A percentile compares a stretch with the other conserved stretches of the same genome.
Conservation (phyloP, 1,284 basidiomycete species). For the Paramarasmius palmivorus region DNA sequence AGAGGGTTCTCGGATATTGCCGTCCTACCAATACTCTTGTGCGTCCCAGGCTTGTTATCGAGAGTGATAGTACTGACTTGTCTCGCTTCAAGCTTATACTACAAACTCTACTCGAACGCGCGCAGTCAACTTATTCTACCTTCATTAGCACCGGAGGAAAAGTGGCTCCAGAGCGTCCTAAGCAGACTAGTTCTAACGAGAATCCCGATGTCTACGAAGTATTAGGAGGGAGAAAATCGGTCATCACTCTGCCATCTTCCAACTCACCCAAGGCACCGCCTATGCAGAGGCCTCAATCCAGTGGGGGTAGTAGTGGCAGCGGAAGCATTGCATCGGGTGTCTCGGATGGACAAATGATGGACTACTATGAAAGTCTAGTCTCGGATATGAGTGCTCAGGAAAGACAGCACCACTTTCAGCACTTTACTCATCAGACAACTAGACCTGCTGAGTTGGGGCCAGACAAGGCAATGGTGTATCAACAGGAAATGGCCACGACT, state of each 20-base stretch:
- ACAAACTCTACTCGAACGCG: slow-evolving; percentile 13
- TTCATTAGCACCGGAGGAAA: slow-evolving; percentile 4
- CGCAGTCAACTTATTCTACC: not conserved
- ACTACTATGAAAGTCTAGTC: slow-evolving; percentile 1
- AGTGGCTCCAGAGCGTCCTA: not conserved
- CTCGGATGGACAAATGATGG: not conserved
- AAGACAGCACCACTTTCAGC: not conserved
- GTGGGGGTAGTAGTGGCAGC: not conserved
- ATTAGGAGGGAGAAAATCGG: slow-evolving; percentile 9
- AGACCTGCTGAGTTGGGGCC: not conserved
- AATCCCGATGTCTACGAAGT: slow-evolving; percentile 12
- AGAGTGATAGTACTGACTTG: not conserved
- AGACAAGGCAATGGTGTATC: not conserved
- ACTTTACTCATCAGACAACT: not conserved
- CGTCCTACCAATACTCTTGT: slow-evolving; percentile 43
- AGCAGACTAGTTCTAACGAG: not conserved
- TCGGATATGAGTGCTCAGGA: not conserved
- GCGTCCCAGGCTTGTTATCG: not conserved
- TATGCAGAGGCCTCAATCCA: not conserved
- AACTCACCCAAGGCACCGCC: not conserved
- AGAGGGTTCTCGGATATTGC: slow-evolving; percentile 38
- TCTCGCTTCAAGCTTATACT: slow-evolving; percentile 18
- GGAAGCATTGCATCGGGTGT: not conserved
- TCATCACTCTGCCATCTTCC: slow-evolving; percentile 2
- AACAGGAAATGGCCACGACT: too few species aligned